Base-by-base conservation (phyloP, 768 basidiomycete genomes). In the Rhizopogon salebrosus region DNA sequence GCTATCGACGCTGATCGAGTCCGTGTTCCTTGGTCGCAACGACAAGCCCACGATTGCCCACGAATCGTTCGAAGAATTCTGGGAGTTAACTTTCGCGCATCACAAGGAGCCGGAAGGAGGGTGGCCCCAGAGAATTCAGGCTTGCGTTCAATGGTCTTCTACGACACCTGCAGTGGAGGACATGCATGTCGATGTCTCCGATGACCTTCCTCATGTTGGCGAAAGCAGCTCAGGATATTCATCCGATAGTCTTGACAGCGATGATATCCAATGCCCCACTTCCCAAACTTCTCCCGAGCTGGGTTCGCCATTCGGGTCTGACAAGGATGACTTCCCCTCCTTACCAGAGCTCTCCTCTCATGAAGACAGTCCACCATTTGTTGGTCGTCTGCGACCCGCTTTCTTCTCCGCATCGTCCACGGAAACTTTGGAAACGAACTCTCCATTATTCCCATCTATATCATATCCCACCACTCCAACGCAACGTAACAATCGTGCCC, bases 61-160 rank as follows among this genome's bases (percentile, higher is more conserved):
- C 11, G 77, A 80, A 6, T 74, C 82, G 2, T 89, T 91, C 60
- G 63, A 63, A 6, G 79, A 80, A 27, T 85, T 85, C 62, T 90
- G 89, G 89, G 63, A 72, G 14, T 58, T 70, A 1, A 72, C 73
- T 2, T 87, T 75, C 55, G 71, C 71, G 10, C 49, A 64, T 1
- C 34, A 72, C 22, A 56, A 70, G 3, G 66, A 71, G 22, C 83
- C 85, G 0, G 54, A 62, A 13, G 62, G 60, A 2, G 82, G 79
- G 5, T 90, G 85, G 85, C 77, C 84, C 0, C 67, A 70, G 26
- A 67, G 72, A 37, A 70, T 86, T 20, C 62, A 57, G 22, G 58
- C 63, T 14, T 75, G 74, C 51, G 59, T 78, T 16, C 43, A 52
- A 9, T 59, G 48, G 42, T 51, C 24, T 23, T 39, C 34, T n/a